Evolutionary conservation across 2,329 filamentous ascomycete genomes (phyloP), one percentile per base, ranked within the genome.

Genomic region (Ophiostoma populinum): DNA sequence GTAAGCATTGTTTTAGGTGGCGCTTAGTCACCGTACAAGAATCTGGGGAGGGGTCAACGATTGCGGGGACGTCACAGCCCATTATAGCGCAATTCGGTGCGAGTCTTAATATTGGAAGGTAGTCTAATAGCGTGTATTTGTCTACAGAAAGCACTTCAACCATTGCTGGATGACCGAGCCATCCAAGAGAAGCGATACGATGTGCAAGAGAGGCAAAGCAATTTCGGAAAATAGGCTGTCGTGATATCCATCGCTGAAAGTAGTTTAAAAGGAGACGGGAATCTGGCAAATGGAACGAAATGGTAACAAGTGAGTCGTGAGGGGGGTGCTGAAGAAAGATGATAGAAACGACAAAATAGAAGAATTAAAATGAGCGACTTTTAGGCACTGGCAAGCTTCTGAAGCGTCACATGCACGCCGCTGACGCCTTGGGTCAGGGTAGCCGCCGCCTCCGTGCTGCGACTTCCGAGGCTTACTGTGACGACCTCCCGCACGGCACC

Each of bases 351-450:
- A 26, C 16, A 28, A 24, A 34, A 29, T 20, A 25, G 7, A 24
- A 24, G 26, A 34, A 15, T 20, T 26, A 31, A 28, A 27, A 19
- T 17, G 3, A 25, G 16, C 8, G 19, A 26, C 9, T 16, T 21
- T 17, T 36, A 21, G 4, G 38, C 18, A 5, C 28, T 34, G 3
- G 40, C 41, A 22, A 46, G 38, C 32, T 34, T 38, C 28, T 43
- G 39, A 17, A 46, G 32, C 5, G 37, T 36, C 10, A 42, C 42
- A 11, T 48, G 43, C 30, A 46, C 46, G 35, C 86, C 86, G 53
- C 81, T 92, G 28, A 92, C 83, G 45, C 87, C 87, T 54, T 93
- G 87, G 1, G 83, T 87, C 49, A 93, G 55, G 1, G 87, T 93
- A 2, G 78, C 74, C 32, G 71, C 75, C 7, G 87, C 87, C 53